A percentile compares a stretch with the other conserved stretches of the same genome.
phyloP scores from a whole-genome alignment of 768 basidiomycete genomes.

The Suillus americanus region DNA sequence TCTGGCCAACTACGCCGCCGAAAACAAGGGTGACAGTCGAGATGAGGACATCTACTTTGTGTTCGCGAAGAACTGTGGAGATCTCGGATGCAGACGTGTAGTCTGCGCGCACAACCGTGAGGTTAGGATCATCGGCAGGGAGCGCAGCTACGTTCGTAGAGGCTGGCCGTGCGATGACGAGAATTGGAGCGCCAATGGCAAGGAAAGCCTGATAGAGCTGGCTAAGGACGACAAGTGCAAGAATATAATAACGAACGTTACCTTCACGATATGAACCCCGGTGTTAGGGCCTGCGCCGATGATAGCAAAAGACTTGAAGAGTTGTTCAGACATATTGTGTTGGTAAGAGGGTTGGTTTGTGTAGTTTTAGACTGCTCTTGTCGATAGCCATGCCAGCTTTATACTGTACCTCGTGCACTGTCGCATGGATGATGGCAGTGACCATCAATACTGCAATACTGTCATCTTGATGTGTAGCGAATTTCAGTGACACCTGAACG shows the following conservation, averaged over 20 bases:
- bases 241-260: neutral
- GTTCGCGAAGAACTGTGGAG: slow-evolving; percentile 14
- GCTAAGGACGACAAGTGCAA: neutral
- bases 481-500: neutral
- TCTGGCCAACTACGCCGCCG: slow-evolving; percentile 21
- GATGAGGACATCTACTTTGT: slow-evolving; percentile 27
- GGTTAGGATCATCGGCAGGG: slow-evolving; percentile 8
- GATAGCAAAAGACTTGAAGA: slow-evolving; percentile 12
- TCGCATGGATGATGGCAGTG: neutral
- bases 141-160: slow-evolving; percentile 12
- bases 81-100: slow-evolving; percentile 8
- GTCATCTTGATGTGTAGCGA: neutral
- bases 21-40: slow-evolving; percentile 21
- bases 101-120: slow-evolving; percentile 6
- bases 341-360: slow-evolving; percentile 29
- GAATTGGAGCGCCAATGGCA: slow-evolving; percentile 6
- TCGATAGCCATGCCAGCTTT: neutral
- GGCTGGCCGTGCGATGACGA: slow-evolving; percentile 10
- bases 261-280: slow-evolving; percentile 12
- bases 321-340: slow-evolving; percentile 8
- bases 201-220: slow-evolving; percentile 9
- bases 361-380: neutral
- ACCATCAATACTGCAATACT: neutral
- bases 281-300: slow-evolving; percentile 7
- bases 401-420: neutral